Evolutionary conservation across 192 early-diverging fungal species (phyloP), one percentile per base, ranked within the genome.

Genomic region (Backusella tarrabulga): DNA sequence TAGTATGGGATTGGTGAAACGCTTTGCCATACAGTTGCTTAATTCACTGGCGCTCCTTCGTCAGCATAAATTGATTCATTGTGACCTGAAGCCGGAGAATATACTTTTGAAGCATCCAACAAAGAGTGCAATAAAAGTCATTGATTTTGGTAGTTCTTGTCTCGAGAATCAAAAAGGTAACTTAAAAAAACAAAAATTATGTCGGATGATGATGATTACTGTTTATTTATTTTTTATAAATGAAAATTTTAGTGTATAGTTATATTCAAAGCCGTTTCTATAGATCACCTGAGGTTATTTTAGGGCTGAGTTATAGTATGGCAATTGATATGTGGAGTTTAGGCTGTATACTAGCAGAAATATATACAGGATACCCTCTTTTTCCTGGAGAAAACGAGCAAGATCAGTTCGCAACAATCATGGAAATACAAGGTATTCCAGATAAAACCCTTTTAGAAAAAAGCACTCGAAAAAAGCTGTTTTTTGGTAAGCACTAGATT

Each of bases 341-440:
- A 40, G 97, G 97, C 7, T 97, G 96, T 81, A 97, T 98, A 60
- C 88, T 96, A 7, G 96, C 91, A 26, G 97, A 98, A 79, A 81
- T 98, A 56, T 87, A 88, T 72, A 92, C 92, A 1, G 91, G 93
- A 17, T 95, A 95, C 76, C 97, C 97, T 35, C 83, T 98, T 46
- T 98, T 98, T 77, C 97, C 97, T 2, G 97, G 97, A 34, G 97
- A 98, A 81, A 97, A 97, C 77, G 97, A 98, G 80, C 91, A 93
- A 73, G 96, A 98, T 76, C 97, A 98, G 80, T 83, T 98, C 56
- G 85, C 92, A 12, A 94, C 94, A 80, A 96, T 98, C 40, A 94
- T 98, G 90, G 96, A 98, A 81, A 85, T 96, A 23, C 87, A 91
- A 60, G 96, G 96, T 6, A 81, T 93, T 15, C 97, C 97, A 8